phyloP scores from a whole-genome alignment of 805 yeast genomes.

The Metschnikowia similis region DNA sequence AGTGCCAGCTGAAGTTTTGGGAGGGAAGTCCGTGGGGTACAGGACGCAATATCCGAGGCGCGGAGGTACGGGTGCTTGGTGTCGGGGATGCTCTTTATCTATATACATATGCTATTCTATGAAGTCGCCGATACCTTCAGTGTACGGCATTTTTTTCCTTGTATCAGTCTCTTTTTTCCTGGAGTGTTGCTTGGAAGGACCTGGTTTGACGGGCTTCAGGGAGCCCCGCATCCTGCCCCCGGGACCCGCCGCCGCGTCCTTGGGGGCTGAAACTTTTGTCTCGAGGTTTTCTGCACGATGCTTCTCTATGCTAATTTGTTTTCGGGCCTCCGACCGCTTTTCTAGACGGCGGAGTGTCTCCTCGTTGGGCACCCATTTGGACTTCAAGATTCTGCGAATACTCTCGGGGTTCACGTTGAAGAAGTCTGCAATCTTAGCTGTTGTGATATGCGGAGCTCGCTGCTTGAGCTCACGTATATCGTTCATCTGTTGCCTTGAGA shows the following conservation, averaged over 20 bases:
- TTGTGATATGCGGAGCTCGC: constrained; percentile 56
- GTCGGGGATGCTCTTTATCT: not conserved
- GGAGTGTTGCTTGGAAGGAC: not conserved
- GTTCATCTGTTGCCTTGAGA: constrained; percentile 67
- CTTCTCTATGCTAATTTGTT: constrained; percentile 14
- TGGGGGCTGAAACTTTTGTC: not conserved
- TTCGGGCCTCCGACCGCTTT: constrained; percentile 45
- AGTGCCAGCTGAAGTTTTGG: too few relatives aligned
- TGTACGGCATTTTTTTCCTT: constrained; percentile 16
- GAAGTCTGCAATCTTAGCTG: constrained; percentile 55
- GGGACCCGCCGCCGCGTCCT: not conserved
- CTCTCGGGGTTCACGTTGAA: constrained; percentile 79
- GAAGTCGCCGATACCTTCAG: constrained; percentile 23
- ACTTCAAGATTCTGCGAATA: constrained; percentile 69
- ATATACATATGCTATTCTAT: constrained; percentile 19
- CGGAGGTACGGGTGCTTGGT: constrained; percentile 10
- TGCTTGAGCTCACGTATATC: constrained; percentile 55
- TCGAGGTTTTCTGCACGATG: constrained; percentile 9
- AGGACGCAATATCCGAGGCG: constrained; percentile 6
- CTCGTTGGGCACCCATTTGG: constrained; percentile 67
- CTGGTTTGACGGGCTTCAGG: constrained; percentile 6
- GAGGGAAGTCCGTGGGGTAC: not conserved
- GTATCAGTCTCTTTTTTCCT: not conserved
- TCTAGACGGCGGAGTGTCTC: constrained; percentile 45
- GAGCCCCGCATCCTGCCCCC: not conserved